Conservation (phyloP, 768 basidiomycete genomes). For the Suillus placidus region DNA sequence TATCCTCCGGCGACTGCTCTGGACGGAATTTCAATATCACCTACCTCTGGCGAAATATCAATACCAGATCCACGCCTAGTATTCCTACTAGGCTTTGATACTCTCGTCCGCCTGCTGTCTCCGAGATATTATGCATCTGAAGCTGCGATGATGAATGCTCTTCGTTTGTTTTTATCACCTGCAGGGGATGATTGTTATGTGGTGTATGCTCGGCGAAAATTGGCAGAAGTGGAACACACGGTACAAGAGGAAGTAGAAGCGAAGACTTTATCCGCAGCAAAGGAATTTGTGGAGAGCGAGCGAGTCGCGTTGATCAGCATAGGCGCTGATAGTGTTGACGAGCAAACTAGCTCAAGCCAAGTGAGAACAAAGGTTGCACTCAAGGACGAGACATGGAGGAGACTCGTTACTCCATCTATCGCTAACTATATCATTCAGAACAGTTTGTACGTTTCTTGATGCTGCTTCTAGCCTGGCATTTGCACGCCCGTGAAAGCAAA, state of each 20-base stretch:
- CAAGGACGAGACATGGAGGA: slow-evolving; percentile 44
- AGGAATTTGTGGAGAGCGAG: slow-evolving; percentile 52
- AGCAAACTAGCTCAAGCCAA: slow-evolving; percentile 68
- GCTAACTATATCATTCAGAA: slow-evolving; percentile 54
- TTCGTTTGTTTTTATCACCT: slow-evolving; percentile 61
- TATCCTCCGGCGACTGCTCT: slow-evolving; percentile 20
- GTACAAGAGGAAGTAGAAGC: slow-evolving; percentile 34
- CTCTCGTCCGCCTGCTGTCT: slow-evolving; percentile 77
- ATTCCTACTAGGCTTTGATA: slow-evolving; percentile 84
- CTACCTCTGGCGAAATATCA: slow-evolving; percentile 10
- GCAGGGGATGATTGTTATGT: slow-evolving; percentile 61
- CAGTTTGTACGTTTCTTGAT: slow-evolving; percentile 43
- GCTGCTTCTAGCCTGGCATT: not conserved
- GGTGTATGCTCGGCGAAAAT: slow-evolving; percentile 63
- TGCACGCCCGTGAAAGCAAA: slow-evolving; percentile 4
- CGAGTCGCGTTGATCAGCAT: slow-evolving; percentile 67
- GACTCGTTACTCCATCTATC: slow-evolving; percentile 48
- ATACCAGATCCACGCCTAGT: slow-evolving; percentile 47
- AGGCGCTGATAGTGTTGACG: slow-evolving; percentile 48
- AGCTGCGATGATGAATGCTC: slow-evolving; percentile 54
- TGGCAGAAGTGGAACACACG: slow-evolving; percentile 16
- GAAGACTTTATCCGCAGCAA: slow-evolving; percentile 37
- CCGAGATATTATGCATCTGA: slow-evolving; percentile 69
- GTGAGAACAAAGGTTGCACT: slow-evolving; percentile 45
- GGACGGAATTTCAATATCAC: slow-evolving; percentile 14